Conservation (phyloP, 352 stramenopile species). For the Pythium brachiatum region DNA sequence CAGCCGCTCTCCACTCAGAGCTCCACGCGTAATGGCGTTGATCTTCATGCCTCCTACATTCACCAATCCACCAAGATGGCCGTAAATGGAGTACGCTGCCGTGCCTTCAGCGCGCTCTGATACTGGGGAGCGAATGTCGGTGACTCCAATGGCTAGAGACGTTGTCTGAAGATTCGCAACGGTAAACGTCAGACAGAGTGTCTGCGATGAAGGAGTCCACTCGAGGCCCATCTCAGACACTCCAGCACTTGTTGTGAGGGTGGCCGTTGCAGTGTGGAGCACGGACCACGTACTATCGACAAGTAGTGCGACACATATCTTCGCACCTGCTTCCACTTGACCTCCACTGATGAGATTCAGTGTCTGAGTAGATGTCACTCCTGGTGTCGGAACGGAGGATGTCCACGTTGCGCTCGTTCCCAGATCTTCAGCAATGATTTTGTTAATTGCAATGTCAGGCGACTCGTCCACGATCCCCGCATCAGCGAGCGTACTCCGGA, state of each 20-base stretch:
- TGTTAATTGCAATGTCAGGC: slow-evolving; percentile 36
- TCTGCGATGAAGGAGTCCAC: slow-evolving; percentile 4
- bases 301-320: slow-evolving; percentile 35
- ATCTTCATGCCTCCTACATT: slow-evolving; percentile 38
- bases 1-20: slow-evolving; percentile 34
- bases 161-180: slow-evolving; percentile 38
- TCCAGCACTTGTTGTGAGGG: slow-evolving; percentile 7
- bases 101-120: slow-evolving; percentile 30
- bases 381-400: slow-evolving; percentile 43
- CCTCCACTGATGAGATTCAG: slow-evolving; percentile 42
- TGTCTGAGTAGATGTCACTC: slow-evolving; percentile 44
- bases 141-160: slow-evolving; percentile 35
- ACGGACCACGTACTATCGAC: slow-evolving; percentile 34
- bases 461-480: slow-evolving; percentile 49
- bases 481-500: slow-evolving; percentile 44
- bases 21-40: slow-evolving; percentile 33
- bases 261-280: slow-evolving; percentile 29
- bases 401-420: slow-evolving; percentile 29
- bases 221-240: background rate
- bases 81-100: slow-evolving; percentile 30
- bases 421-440: slow-evolving; percentile 35
- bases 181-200: slow-evolving; percentile 31
- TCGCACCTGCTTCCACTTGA: slow-evolving; percentile 34
- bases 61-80: slow-evolving; percentile 46
- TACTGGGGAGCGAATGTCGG: slow-evolving; percentile 42